Evolutionary conservation across 768 basidiomycete genomes (phyloP), one percentile per base, ranked within the genome.

Genomic region (Tubosaeta sp.): DNA sequence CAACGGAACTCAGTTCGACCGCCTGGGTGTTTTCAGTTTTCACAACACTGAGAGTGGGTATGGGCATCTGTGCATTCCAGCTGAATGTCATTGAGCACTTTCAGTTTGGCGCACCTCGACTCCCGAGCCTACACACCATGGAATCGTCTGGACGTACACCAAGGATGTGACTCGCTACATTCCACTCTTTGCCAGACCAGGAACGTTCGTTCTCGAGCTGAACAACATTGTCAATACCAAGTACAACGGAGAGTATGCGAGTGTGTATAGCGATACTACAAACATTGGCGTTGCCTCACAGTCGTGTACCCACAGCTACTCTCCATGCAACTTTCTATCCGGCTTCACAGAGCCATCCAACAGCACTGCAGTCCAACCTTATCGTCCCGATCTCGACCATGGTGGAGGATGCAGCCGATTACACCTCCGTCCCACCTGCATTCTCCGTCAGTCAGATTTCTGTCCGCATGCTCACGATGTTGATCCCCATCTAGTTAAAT

Each of bases 71-170:
- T 44, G 27, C 38, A 12, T 22, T 10, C 9, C 46, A 17, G 13
- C 39, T 16, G 8, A 39, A 16, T 14, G 4, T 32, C 5, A 22
- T 39, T 48, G 14, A 47, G 50, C 35, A 46, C 29, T 6, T 43
- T 26, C 43, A 87, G 85, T 89, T 46, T 88, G 88, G 88, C 76
- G 88, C 34, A 88, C 85, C 17, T 88, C 86, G 0, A 91, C 88
- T 16, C 83, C 88, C 0, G 88, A 91, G 65, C 88, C 88, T 0
- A 84, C 82, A 1, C 59, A 57, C 13, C 74, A 80, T 44, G 88
- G 88, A 11, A 88, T 90, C 53, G 83, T 88, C 45, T 90, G 87
- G 88, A 88, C 86, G 1, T 84, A 78, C 50, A 65, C 82, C 58
- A 90, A 90, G 63, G 88, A 91, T 58, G 85, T 85, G 25, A 85